Conservation (phyloP, 306 rosid species). For the Casuarina glauca region DNA sequence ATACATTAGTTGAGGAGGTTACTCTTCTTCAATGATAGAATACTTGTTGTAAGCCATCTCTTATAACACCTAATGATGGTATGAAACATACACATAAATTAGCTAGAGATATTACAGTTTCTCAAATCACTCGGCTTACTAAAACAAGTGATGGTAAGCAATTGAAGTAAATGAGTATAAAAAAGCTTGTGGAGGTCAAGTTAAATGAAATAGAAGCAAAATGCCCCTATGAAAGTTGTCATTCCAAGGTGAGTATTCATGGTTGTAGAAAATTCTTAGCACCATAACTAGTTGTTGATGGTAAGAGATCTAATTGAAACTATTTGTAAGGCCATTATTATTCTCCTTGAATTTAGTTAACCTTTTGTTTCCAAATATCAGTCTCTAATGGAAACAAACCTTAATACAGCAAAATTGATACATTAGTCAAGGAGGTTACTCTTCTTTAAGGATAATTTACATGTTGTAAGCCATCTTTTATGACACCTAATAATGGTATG, state of each 20-base stretch:
- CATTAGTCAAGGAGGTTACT: conserved; percentile 42
- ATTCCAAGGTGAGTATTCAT: conserved; percentile 39
- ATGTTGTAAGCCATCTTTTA: conserved; percentile 25
- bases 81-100: conserved; percentile 27
- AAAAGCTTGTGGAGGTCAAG: conserved; percentile 55
- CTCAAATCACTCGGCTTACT: conserved; percentile 40
- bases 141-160: too few relatives aligned
- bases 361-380: conserved; percentile 22
- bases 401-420: conserved; percentile 8
- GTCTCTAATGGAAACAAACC: conserved; percentile 3
- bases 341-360: background rate
- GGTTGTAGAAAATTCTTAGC: conserved; percentile 47
- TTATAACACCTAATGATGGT: conserved; percentile 17
- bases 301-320: too few relatives aligned
- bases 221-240: conserved; percentile 57
- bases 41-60: conserved; percentile 36
- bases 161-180: conserved; percentile 26
- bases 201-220: conserved; percentile 40
- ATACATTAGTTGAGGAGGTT: conserved; percentile 34
- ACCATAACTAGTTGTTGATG: conserved; percentile 26
- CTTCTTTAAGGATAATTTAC: conserved; percentile 44
- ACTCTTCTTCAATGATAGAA: conserved; percentile 36
- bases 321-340: too few relatives aligned
- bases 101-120: conserved; percentile 52
- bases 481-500: too few relatives aligned